Conservation (phyloP, 106 monocot species). For the Triglochin maritima region DNA sequence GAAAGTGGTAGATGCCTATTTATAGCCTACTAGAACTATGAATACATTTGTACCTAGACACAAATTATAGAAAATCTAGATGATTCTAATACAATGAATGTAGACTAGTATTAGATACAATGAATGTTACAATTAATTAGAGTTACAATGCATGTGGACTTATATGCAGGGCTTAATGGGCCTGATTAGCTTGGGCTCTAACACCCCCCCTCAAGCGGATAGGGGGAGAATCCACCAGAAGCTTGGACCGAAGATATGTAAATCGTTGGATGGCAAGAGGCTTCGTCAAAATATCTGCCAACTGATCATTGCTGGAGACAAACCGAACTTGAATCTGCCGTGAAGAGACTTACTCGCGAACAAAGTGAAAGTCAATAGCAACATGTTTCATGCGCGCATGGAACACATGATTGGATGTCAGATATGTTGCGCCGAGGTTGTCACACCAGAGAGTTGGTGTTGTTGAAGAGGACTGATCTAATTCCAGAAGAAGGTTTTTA, state of each 20-base stretch:
- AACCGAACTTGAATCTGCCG: neutral
- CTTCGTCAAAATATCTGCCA: neutral
- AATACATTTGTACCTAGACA: too few relatives aligned
- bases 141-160: too few relatives aligned
- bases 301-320: neutral
- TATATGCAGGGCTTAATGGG: too few relatives aligned
- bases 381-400: conserved; percentile 8
- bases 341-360: neutral
- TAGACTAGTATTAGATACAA: too few relatives aligned
- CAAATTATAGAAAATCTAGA: too few relatives aligned
- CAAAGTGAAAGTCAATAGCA: conserved; percentile 3
- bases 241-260: neutral
- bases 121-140: too few relatives aligned
- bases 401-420: neutral
- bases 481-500: neutral
- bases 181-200: neutral
- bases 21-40: too few relatives aligned
- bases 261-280: neutral
- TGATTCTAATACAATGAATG: too few relatives aligned
- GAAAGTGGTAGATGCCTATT: too few relatives aligned
- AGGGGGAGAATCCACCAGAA: neutral
- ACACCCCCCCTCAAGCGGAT: conserved; percentile 1
- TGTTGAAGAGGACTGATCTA: neutral
- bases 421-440: neutral
- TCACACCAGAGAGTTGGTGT: conserved; percentile 1